Evolutionary conservation across 352 stramenopile species (phyloP), one percentile per base, ranked within the genome.

Genomic region (Bremia lactucae): DNA sequence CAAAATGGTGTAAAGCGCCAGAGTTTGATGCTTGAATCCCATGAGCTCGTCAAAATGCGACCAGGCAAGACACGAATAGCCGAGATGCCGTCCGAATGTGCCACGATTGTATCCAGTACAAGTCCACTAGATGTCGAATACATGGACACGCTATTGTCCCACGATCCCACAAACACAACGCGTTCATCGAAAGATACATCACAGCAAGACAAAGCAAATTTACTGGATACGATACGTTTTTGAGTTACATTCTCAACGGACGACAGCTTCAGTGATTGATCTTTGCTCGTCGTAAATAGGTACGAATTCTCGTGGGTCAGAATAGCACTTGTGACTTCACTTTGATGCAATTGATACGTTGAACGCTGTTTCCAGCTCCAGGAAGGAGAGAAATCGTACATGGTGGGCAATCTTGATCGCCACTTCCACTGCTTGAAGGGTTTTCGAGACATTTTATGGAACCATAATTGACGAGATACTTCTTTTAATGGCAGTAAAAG

Each of bases 81-180:
- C 10, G 75, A 86, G 23, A 91, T 73, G 4, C 73, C 73, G 24
- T 87, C 73, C 1, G 62, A 66, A 26, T 90, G 78, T 1, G 74
- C 75, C 2, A 78, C 49, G 3, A 81, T 56, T 9, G 72, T 80
- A 46, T 90, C 72, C 20, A 87, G 43, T 8, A 77, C 61, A 1
- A 59, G 46, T 1, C 72, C 75, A 2, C 64, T 82, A 15, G 67
- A 43, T 2, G 65, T 21, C 2, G 72, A 87, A 48, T 84, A 63
- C 75, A 92, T 87, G 55, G 80, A 80, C 33, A 92, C 66, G 35
- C 53, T 49, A 40, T 84, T 81, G 42, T 92, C 77, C 68, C 72
- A 85, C 34, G 68, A 83, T 1, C 76, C 77, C 29, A 88, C 49
- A 2, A 92, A 54, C 2, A 81, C 49, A 13, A 75, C 24, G 4